Evolutionary conservation across 1,139 yeast species (phyloP), one percentile per base, ranked within the genome.

Genomic region (Suhomyces panamericanus): DNA sequence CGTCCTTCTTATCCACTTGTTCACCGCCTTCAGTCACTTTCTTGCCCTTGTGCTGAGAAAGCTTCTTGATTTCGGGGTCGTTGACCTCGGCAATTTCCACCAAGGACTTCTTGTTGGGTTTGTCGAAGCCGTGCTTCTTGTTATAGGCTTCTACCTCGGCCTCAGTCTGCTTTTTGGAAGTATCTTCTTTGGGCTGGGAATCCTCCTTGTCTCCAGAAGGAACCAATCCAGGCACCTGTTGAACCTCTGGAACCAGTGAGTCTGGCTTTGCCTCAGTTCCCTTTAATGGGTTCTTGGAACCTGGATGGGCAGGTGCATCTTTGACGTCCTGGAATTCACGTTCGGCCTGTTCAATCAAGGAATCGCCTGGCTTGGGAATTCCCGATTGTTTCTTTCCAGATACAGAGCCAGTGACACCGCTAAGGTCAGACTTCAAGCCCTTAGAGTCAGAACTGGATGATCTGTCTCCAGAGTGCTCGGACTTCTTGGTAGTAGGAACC

Each of bases 41-140:
- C 15, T 28, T 39, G 13, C 53, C 56, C 17, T 51, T 35, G 45
- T 60, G 64, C 12, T 57, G 50, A 12, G 54, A 46, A 30, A 52
- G 37, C 4, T 56, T 43, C 47, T 53, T 55, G 42, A 63, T 54
- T 8, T 40, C 54, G 3, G 67, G 65, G 33, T 56, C 55, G 22
- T 47, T 38, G 13, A 54, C 60, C 42, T 62, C 67, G 15, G 69
- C 70, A 35, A 60, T 60, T 36, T 64, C 68, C 37, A 66, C 55
- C 50, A 67, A 57, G 12, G 67, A 59, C 38, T 62, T 56, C 39
- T 61, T 52, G 30, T 58, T 62, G 10, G 32, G 34, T 42, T 58
- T 51, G 38, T 51, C 53, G 44, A 54, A 48, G 4, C 69, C 70
- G 40, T 58, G 66, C 50, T 64, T 53, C 51, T 58, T 64, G 57